A percentile compares a stretch with the other conserved stretches of the same genome.
phyloP scores from a whole-genome alignment of 805 yeast species.

The Komagataella mondaviorum region DNA sequence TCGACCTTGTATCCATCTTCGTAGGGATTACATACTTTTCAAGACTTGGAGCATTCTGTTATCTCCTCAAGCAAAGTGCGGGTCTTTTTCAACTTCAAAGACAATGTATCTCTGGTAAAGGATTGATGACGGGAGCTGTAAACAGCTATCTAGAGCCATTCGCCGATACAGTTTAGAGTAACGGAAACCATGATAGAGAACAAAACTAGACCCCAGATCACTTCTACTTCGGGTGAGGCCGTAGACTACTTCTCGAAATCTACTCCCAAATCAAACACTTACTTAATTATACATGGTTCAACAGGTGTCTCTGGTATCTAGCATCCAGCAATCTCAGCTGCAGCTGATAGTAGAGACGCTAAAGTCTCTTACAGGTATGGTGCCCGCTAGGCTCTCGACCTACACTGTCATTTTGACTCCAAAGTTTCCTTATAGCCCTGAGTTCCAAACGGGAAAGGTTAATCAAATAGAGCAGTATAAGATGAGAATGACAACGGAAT shows the following conservation, averaged over 20 bases:
- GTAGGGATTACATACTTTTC: no score
- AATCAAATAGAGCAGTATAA: slow-evolving; percentile 43
- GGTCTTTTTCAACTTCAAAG: no score
- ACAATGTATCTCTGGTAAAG: no score
- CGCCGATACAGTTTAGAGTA: no score
- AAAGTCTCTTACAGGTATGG: slow-evolving; percentile 37
- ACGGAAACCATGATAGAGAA: no score
- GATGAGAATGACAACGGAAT: slow-evolving; percentile 33
- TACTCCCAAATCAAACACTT: not conserved
- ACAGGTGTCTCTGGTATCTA: slow-evolving; percentile 33
- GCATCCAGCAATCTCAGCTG: slow-evolving; percentile 26
- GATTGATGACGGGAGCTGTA: no score
- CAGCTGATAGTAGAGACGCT: slow-evolving; percentile 31
- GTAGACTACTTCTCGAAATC: not conserved
- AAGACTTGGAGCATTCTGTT: no score
- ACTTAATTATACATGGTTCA: slow-evolving; percentile 28
- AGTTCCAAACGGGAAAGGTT: slow-evolving; percentile 39
- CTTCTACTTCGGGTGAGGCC: no score
- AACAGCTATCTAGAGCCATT: no score
- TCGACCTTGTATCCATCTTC: no score
- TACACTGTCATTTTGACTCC: slow-evolving; percentile 39
- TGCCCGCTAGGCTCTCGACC: slow-evolving; percentile 29
- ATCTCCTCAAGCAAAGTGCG: no score
- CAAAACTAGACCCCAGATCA: no score
- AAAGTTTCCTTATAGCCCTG: slow-evolving; percentile 35